phyloP scores from a whole-genome alignment of 495 filamentous ascomycete species.

The Cladorrhinum samala region DNA sequence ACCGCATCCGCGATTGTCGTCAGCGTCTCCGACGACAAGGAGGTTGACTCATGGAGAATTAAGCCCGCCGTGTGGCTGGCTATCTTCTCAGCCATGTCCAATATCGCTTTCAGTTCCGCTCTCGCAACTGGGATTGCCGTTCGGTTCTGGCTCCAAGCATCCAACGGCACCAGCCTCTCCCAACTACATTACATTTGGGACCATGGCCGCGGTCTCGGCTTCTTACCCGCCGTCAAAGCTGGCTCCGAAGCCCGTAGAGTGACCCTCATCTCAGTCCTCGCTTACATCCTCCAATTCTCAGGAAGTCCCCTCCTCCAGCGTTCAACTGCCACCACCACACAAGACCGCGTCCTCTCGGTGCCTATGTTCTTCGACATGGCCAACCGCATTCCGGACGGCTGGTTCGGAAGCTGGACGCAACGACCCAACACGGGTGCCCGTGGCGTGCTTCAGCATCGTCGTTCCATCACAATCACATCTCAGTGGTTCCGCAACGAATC shows the following conservation, averaged over 20 bases:
- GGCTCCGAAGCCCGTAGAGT: constrained; percentile 9
- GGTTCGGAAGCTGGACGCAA: constrained; percentile 7
- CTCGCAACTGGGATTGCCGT: constrained; percentile 13
- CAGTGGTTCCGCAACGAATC: constrained; percentile 5
- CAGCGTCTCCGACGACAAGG: constrained; percentile 4
- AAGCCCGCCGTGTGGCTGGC: constrained; percentile 13
- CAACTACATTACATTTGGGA: constrained; percentile 19
- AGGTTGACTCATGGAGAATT: constrained; percentile 2
- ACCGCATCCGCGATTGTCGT: constrained; percentile 7
- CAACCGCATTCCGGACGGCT: constrained; percentile 11
- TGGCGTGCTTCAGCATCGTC: background rate
- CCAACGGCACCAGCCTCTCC: constrained; percentile 3
- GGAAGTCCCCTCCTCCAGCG: constrained; percentile 10
- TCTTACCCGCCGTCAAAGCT: constrained; percentile 9
- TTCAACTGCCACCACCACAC: constrained; percentile 2
- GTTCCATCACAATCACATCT: background rate
- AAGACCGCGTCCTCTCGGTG: background rate
- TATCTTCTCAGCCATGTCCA: constrained; percentile 14
- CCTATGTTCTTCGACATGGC: constrained; percentile 8
- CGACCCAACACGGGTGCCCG: too few species aligned
- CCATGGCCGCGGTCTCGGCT: constrained; percentile 9
- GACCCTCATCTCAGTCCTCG: constrained; percentile 4
- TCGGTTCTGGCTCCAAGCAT: constrained; percentile 12
- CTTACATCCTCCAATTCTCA: constrained; percentile 10
- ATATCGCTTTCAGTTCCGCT: constrained; percentile 10